A percentile compares a stretch with the other conserved stretches of the same genome.
Conservation (phyloP, 768 basidiomycete species). For the Psilocybe azurescens region DNA sequence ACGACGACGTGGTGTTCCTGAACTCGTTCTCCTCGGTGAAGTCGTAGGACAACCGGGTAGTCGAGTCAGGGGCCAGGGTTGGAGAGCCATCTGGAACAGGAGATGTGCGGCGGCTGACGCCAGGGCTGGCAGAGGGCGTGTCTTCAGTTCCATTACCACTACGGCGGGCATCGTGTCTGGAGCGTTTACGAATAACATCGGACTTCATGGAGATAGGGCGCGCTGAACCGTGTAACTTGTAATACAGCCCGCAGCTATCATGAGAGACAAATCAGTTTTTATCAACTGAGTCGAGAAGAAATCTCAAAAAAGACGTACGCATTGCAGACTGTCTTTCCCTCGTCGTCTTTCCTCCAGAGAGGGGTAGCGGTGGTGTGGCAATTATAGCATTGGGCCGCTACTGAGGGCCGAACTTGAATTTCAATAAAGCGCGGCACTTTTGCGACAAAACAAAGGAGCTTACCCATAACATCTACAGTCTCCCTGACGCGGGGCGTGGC, state of each 20-base stretch:
- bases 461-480: slow-evolving; percentile 75
- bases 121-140: slow-evolving; percentile 78
- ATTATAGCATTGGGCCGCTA: slow-evolving; percentile 84
- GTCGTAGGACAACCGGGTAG: slow-evolving; percentile 61
- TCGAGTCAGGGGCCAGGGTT: slow-evolving; percentile 73
- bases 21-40: slow-evolving; percentile 50
- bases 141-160: slow-evolving; percentile 57
- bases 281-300: slow-evolving; percentile 10
- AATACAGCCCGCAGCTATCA: slow-evolving; percentile 78
- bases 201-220: slow-evolving; percentile 93
- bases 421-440: slow-evolving; percentile 32
- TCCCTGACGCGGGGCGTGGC: slow-evolving; percentile 74
- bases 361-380: slow-evolving; percentile 91
- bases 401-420: slow-evolving; percentile 34
- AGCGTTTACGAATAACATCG: slow-evolving; percentile 87
- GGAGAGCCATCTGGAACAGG: slow-evolving; percentile 68
- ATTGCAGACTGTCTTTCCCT: slow-evolving; percentile 91
- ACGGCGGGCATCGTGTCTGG: slow-evolving; percentile 76
- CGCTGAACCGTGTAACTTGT: slow-evolving; percentile 85
- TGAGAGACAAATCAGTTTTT: slow-evolving; percentile 6
- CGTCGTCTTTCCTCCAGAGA: slow-evolving; percentile 90
- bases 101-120: slow-evolving; percentile 74
- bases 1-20: slow-evolving; percentile 48
- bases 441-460: slow-evolving; percentile 33
- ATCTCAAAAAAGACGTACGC: slow-evolving; percentile 59